Evolutionary conservation across 2,329 filamentous ascomycete genomes (phyloP), one percentile per base, ranked within the genome.

Genomic region (Pyricularia sp.): DNA sequence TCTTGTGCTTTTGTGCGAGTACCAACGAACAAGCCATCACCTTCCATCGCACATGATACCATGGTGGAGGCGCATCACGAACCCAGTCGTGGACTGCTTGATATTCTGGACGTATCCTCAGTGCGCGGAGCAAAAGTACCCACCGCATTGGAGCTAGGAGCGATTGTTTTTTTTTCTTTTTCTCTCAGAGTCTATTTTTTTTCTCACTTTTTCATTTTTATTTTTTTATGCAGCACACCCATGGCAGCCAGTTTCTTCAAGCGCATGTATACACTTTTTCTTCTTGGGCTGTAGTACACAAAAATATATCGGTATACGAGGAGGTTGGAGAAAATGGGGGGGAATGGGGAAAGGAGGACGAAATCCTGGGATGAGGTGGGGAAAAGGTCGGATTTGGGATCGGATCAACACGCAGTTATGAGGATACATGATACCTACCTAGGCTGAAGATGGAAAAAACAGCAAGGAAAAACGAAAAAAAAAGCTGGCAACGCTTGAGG

Each of bases 31-130:
- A 69, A 73, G 69, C 6, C 76, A 75, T 49, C 71, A 74, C 63
- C 70, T 72, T 40, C 74, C 75, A 8, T 66, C 69, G 9, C 30
- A 57, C 12, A 59, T 64, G 31, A 68, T 73, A 62, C 69, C 72
- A 0, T 68, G 63, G 8, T 64, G 67, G 62, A 68, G 68, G 7
- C 71, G 69, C 10, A 44, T 71, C 22, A 60, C 72, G 40, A 73
- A 73, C 66, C 71, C 70, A 49, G 57, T 72, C 3, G 66, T 73
- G 35, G 69, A 74, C 0, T 70, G 71, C 1, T 65, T 78, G 30
- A 73, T 78, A n/a, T 74, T 77, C 61, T 78, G 75, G 75, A 77
- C 76, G 5, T 78, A 79, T 40, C 77, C 77, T 8, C 75, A 75
- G 57, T 73, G 71, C 24, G 69, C 78, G 4, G 74, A 77, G 65